phyloP scores from a whole-genome alignment of 129 eudicot species.

The Flaveria brownii region DNA sequence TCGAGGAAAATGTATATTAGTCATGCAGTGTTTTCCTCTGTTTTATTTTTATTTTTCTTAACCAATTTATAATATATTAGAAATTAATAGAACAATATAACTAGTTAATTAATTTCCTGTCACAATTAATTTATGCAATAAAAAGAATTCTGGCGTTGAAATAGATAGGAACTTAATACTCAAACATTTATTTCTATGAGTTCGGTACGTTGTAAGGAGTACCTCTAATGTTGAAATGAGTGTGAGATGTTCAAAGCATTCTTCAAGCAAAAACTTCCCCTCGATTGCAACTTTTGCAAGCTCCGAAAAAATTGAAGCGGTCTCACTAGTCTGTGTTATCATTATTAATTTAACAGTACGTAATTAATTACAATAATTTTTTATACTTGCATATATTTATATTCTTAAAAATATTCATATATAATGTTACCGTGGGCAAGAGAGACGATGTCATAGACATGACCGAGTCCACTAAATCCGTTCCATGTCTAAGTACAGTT shows the following conservation, averaged over 20 bases:
- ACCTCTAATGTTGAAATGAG: conserved; percentile 65
- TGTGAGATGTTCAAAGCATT: conserved; percentile 59
- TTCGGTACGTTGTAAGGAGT: neutral
- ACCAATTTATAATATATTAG: too few species aligned
- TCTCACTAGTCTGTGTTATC: conserved; percentile 39
- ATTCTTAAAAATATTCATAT: neutral
- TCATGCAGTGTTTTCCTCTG: too few species aligned
- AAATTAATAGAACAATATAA: too few species aligned
- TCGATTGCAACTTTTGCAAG: conserved; percentile 57
- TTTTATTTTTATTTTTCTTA: too few species aligned
- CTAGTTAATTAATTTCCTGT: too few species aligned
- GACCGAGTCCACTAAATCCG: conserved; percentile 49
- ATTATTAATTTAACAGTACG: too few species aligned
- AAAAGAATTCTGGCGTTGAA: too few species aligned
- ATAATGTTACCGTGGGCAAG: conserved; percentile 45
- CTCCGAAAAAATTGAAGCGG: conserved; percentile 39
- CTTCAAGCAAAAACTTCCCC: conserved; percentile 67
- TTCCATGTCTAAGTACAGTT: conserved; percentile 46
- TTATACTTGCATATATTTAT: neutral
- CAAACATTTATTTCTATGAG: neutral
- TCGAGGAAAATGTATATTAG: too few species aligned
- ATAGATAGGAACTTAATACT: too few species aligned
- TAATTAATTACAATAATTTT: neutral
- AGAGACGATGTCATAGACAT: conserved; percentile 31
- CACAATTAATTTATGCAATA: too few species aligned